Evolutionary conservation across 2,329 filamentous ascomycete genomes (phyloP).

Genomic region (Ophiostoma triangulosporum): DNA sequence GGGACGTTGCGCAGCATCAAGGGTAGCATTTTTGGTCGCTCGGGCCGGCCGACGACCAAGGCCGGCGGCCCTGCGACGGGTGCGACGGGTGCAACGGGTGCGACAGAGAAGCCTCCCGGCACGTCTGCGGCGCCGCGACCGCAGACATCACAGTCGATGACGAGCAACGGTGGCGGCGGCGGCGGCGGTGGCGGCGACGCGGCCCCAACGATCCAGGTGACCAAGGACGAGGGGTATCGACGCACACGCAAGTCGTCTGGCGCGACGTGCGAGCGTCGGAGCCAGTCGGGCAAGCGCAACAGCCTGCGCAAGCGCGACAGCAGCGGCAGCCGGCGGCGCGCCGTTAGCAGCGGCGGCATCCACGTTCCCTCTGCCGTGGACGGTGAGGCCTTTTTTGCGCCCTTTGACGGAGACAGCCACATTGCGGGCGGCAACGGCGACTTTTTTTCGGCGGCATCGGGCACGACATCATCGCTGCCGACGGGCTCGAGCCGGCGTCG

Average conservation of each 20-base stretch:
- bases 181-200: constrained; percentile 13
- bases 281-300: constrained; percentile 34
- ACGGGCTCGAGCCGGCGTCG: constrained; percentile 26
- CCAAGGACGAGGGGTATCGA: constrained; percentile 39
- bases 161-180: constrained; percentile 22
- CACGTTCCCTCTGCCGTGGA: constrained; percentile 25
- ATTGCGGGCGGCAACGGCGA: constrained; percentile 23
- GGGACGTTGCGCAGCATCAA: constrained; percentile 57
- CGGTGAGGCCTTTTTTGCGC: constrained; percentile 37
- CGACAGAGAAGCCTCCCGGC: constrained; percentile 20
- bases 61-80: constrained; percentile 3
- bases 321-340: constrained; percentile 33
- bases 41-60: constrained; percentile 30
- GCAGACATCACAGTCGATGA: constrained; percentile 30
- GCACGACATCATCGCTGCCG: constrained; percentile 28
- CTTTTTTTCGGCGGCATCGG: constrained; percentile 30
- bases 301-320: constrained; percentile 40
- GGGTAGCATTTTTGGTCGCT: constrained; percentile 63
- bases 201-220: constrained; percentile 66
- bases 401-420: constrained; percentile 26
- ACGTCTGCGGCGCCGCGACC: constrained; percentile 21
- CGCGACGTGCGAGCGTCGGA: constrained; percentile 22
- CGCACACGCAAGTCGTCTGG: constrained; percentile 23
- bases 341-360: constrained; percentile 28
- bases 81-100: background rate